Evolutionary conservation across 106 monocot genomes (phyloP), one percentile per base, ranked within the genome.

Genomic region (Dactylorhiza incarnata): DNA sequence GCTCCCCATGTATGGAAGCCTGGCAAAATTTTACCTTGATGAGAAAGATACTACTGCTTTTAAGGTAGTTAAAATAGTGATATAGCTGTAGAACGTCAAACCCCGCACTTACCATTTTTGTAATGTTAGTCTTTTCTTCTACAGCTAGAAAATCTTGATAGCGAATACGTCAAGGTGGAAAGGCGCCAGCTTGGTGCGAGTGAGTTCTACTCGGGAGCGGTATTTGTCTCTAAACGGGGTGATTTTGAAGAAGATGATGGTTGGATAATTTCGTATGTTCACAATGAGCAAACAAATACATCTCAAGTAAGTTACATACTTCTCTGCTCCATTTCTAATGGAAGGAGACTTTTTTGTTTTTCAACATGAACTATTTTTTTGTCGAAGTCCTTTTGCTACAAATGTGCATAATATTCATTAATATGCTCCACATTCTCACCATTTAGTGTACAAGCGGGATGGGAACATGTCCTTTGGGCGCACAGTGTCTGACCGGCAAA

Each of bases 191-290:
- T 85, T 72, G 88, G 83, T 0, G 10, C 48, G 46, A 80, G 78
- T 25, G 14, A 80, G 7, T 88, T 80, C 49, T 88, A 75, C 59
- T 81, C 88, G 7, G 88, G 88, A 75, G 80, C 83, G 72, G 45
- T 75, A 81, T 88, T 88, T 81, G 78, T 85, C 9, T 61, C 79
- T 26, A 83, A 48, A 73, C 52, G 43, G 9, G 73, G 78, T 49
- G 73, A 55, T 37, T 12, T 20, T 49, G 77, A 73, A n/a, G 88
- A 88, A 83, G 88, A 85, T 69, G 82, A 85, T 65, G 88, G 88
- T 11, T 88, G 88, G 88, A 50, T 88, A 71, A 74, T 88, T 10
- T 75, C 82, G 25, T 85, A 80, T 75, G 78, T 88, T 56, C 88
- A 85, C 44, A 19, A 77, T 47, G 88, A 88, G 78, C 53, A 82